Evolutionary conservation across 2,329 filamentous ascomycete species (phyloP).

Genomic region (Trichoderma arundinaceum): DNA sequence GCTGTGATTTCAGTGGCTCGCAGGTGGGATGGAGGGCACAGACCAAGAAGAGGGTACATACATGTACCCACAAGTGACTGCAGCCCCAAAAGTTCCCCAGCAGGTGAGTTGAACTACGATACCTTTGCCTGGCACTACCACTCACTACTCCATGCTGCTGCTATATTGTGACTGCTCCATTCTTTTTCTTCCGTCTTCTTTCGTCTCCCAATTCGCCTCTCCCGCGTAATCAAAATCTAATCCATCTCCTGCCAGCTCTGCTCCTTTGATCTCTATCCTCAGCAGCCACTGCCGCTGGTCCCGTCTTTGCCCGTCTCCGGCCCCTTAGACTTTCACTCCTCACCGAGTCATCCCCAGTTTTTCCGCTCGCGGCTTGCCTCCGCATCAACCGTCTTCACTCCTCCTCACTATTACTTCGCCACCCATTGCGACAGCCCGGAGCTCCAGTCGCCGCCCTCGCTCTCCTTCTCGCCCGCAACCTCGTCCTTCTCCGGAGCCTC

Average conservation of each 20-base stretch:
- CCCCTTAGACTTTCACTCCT: neutral
- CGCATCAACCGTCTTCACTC: neutral
- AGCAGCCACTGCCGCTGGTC: neutral
- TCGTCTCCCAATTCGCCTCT: neutral
- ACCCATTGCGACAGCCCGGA: conserved; percentile 1
- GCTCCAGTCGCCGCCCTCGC: conserved; percentile 1
- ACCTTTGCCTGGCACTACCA: neutral
- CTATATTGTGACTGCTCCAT: neutral
- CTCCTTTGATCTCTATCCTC: neutral
- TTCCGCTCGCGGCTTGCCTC: conserved; percentile 18
- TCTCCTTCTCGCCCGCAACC: conserved; percentile 11
- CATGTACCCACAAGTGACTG: conserved; percentile 21
- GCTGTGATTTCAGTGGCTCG: neutral
- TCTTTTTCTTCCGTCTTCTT: neutral
- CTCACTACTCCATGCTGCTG: neutral
- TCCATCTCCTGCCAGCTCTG: neutral
- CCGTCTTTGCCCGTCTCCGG: conserved; percentile 4
- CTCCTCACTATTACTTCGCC: neutral
- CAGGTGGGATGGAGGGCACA: neutral
- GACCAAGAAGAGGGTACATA: conserved; percentile 3
- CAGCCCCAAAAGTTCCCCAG: conserved; percentile 15
- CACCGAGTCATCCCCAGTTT: conserved; percentile 25
- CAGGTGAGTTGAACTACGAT: conserved; percentile 4
- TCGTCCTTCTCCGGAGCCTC: conserved; percentile 13
- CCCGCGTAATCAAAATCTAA: neutral